Base-by-base conservation (phyloP, 2,329 filamentous ascomycete species). In the Penicillium griseofulvum region DNA sequence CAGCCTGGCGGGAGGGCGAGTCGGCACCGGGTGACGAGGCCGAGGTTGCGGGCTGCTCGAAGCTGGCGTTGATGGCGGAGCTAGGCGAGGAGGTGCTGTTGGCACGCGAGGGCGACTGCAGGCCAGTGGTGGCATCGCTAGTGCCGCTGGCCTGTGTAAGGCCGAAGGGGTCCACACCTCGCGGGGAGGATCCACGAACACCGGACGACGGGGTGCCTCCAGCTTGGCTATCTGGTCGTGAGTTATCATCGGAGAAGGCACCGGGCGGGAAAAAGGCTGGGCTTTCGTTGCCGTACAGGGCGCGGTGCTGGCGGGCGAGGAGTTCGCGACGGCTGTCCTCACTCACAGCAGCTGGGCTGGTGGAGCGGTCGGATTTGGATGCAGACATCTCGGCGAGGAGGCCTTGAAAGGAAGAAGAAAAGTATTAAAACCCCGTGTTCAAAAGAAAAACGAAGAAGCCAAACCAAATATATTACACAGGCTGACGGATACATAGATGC, bases 271-370 rank as follows among this genome's bases (percentile, higher is more conserved):
- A 85, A 71, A 90, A 88, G 49, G 83, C 76, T 36, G 83, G 80
- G 62, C 70, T 90, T 55, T 83, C 81, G 68, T 85, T 90, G 71
- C 91, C 91, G 75, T 97, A 99, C 64, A 99, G 79, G 62, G 93
- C 92, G 75, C 88, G 92, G 76, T 95, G 91, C 78, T 97, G 94
- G 71, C 93, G 92, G 66, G 92, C 90, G 76, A 97, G 96, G 74
- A 97, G 83, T 68, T 97, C 93, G 67, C 93, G 91, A 68, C 93
- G 93, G 70, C 96, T 92, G 68, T 97, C 92, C 79, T 97, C 94
- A 72, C 88, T 95, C 88, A 96, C 89, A 67, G 87, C 83, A 73
- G 85, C 87, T 51, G 90, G 90, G 78, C 90, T 94, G 78, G 91
- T 83, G 67, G 90, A 87, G 73, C 90, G 89, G 70, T 94, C 90